These are phyloP conservation scores for Staphylotrichum tortipilum DNA, from an alignment of 495 filamentous ascomycete genomes.

Conservation along the genomic window DNA sequence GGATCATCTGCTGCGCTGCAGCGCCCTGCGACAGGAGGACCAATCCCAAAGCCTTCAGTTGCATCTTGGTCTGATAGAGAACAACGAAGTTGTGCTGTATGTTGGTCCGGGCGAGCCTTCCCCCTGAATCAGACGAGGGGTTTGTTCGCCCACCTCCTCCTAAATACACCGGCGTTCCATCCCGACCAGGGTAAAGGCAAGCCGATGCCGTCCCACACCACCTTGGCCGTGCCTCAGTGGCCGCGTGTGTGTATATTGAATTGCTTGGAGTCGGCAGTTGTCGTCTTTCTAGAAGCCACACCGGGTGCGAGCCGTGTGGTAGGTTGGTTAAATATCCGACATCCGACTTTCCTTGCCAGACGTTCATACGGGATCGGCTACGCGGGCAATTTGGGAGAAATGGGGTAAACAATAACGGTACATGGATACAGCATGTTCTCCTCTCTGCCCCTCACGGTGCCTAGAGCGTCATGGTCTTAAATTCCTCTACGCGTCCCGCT, in stretches of 20 bases:
- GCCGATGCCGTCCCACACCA: background rate
- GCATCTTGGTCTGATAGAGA: background rate
- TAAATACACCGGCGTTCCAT: background rate
- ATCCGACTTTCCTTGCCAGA: background rate
- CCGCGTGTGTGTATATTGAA: too few species aligned
- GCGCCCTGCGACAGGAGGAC: background rate
- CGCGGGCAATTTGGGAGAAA: constrained; percentile 1
- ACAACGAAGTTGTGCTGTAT: too few species aligned
- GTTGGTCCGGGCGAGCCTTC: too few species aligned
- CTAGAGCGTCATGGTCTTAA: background rate
- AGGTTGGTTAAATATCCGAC: background rate
- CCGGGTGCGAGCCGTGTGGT: background rate
- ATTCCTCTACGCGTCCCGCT: too few species aligned
- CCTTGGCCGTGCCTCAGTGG: background rate
- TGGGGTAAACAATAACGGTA: background rate
- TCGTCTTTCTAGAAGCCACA: background rate
- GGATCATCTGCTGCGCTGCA: constrained; percentile 26
- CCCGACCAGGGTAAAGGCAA: background rate
- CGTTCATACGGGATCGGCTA: background rate
- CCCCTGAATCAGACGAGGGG: background rate
- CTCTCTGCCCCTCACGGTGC: background rate
- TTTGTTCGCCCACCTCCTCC: background rate
- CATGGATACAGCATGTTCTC: background rate
- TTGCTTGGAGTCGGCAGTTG: background rate
- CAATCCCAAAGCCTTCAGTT: background rate